Evolutionary conservation across 2,329 filamentous ascomycete species (phyloP).

Genomic region (Fusarium albidum): DNA sequence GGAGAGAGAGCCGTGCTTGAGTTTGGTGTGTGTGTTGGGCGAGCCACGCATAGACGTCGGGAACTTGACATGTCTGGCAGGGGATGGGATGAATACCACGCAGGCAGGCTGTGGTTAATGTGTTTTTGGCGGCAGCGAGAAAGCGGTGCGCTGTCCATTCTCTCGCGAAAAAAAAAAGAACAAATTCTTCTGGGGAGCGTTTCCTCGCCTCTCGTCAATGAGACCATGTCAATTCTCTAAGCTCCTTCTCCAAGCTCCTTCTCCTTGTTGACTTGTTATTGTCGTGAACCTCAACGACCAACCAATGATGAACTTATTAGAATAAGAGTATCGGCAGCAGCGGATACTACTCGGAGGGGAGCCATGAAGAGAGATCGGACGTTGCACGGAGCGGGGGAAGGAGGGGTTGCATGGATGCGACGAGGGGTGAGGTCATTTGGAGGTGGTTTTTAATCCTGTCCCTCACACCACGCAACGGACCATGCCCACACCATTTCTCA

Average conservation of each 20-base stretch:
- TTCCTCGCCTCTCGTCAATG: constrained; percentile 27
- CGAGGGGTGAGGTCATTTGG: too few relatives aligned
- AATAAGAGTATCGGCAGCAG: too few relatives aligned
- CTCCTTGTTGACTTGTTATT: too few relatives aligned
- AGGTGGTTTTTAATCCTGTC: neutral
- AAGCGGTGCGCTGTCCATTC: constrained; percentile 28
- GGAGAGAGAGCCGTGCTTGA: constrained; percentile 3
- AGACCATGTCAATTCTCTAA: constrained; percentile 34
- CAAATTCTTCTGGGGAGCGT: constrained; percentile 23
- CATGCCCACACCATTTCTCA: constrained; percentile 16
- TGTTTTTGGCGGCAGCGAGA: constrained; percentile 33
- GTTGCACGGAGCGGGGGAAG: too few relatives aligned
- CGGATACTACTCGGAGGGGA: too few relatives aligned
- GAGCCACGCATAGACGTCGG: constrained; percentile 19
- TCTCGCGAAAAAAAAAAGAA: constrained; percentile 27
- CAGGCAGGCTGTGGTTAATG: constrained; percentile 27
- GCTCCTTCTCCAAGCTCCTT: constrained; percentile 3
- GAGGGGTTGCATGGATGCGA: too few relatives aligned
- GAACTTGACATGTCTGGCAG: constrained; percentile 6
- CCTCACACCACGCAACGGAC: constrained; percentile 23
- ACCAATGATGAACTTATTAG: too few relatives aligned
- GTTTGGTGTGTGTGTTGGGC: constrained; percentile 29
- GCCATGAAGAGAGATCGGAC: too few relatives aligned
- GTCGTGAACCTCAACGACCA: too few relatives aligned
- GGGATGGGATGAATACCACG: constrained; percentile 23